Base-by-base conservation (phyloP, 2,329 filamentous ascomycete genomes). In the Chrysosphaeria jannelii region DNA sequence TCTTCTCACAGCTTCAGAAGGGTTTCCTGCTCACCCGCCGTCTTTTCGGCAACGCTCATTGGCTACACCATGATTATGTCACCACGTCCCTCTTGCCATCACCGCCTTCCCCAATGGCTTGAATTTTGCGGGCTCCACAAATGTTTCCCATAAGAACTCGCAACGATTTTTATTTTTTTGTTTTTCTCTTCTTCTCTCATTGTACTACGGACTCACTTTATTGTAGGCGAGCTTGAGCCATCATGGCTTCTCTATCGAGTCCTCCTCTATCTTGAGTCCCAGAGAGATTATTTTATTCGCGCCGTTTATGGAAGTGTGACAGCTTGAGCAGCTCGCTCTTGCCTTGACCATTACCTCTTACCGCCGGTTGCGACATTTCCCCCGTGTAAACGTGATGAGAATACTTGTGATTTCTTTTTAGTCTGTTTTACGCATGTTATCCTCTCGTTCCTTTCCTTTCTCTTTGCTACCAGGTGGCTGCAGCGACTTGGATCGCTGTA, bases 221-320 rank as follows among this genome's bases (percentile, higher is more conserved):
- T 68, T 66, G 62, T 68, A 59, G 62, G 61, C 57, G 51, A 54
- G 50, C 58, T 64, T 56, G 57, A 41, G 16, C n/a, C n/a, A n/a
- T 18, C 16, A 18, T 47, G 48, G 30, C 40, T 25, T 43, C 46
- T 48, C 47, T 44, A 43, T 65, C 57, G 53, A 62, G 59, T 60
- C 50, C 50, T 57, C 58, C 62, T 67, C 63, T 68, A 68, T 68
- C 60, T 58, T 64, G 57, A 65, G 58, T 50, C 53, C 62, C 37
- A 65, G 62, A 68, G 40, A 29, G 50, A 50, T 25, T 41, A 35
- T 38, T 42, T 37, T 18, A n/a, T n/a, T 18, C 41, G 61, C 60
- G 54, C 60, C 59, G 60, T 43, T 62, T 64, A 63, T 68, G 63
- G 63, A 68, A 64, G 58, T 59, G 60, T 55, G 57, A 50, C 48